Conservation (phyloP, 2,329 filamentous ascomycete species). For the Xylariales sp. region DNA sequence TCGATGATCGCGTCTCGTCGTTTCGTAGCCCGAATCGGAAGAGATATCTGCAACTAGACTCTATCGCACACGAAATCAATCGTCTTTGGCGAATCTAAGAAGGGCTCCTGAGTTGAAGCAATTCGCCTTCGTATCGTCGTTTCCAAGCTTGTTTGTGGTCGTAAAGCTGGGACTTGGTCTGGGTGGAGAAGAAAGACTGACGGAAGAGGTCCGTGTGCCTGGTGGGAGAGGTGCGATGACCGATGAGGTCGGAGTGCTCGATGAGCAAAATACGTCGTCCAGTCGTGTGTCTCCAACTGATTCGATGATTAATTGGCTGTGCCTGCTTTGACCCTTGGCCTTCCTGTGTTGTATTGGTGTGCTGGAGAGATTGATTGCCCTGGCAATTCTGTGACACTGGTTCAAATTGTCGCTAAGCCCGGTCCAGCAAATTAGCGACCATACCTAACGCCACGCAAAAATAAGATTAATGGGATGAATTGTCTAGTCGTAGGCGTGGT, state of each 20-base stretch:
- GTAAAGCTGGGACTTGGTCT: too few relatives aligned
- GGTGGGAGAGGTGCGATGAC: neutral
- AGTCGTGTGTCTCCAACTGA: constrained; percentile 1
- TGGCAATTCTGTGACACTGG: constrained; percentile 4
- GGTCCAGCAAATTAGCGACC: constrained; percentile 6
- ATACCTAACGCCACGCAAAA: constrained; percentile 4
- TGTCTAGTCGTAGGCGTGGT: constrained; percentile 4
- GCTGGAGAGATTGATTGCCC: constrained; percentile 7
- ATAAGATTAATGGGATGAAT: constrained; percentile 4
- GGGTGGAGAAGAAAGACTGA: too few relatives aligned
- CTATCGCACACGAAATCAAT: neutral
- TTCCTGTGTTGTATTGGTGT: constrained; percentile 3
- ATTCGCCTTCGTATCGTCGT: too few relatives aligned
- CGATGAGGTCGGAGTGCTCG: neutral
- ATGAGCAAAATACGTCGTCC: neutral
- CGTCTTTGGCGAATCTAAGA: neutral
- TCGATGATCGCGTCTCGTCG: neutral
- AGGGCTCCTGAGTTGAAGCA: too few relatives aligned
- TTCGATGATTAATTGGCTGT: too few relatives aligned
- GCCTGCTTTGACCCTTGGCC: neutral
- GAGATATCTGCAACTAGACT: neutral
- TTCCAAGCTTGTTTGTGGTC: too few relatives aligned
- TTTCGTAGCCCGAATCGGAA: neutral
- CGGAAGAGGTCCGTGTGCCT: constrained; percentile 7
- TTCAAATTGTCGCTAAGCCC: constrained; percentile 6